Evolutionary conservation across 2,329 filamentous ascomycete species (phyloP).

Genomic region (Epichloe coenophiala): DNA sequence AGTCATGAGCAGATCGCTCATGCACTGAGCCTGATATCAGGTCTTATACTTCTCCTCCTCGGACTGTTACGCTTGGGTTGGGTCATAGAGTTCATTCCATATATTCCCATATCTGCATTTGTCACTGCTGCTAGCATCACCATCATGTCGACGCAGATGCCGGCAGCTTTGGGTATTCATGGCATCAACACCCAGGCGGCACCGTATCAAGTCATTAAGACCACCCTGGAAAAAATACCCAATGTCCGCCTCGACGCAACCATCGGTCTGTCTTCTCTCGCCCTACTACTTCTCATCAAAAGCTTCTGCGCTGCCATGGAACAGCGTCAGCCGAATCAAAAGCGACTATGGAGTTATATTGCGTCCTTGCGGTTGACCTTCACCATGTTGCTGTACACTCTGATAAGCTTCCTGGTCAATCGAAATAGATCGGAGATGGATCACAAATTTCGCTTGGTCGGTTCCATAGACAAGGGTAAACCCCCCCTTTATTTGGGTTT

Average conservation of each 20-base stretch:
- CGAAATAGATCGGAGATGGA: conserved; percentile 32
- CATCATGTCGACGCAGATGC: conserved; percentile 34
- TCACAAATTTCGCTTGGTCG: conserved; percentile 48
- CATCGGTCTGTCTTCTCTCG: conserved; percentile 54
- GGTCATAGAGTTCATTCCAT: conserved; percentile 37
- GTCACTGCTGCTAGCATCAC: conserved; percentile 37
- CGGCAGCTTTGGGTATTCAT: conserved; percentile 27
- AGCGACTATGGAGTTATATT: conserved; percentile 57
- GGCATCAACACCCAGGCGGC: conserved; percentile 31
- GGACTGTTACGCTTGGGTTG: conserved; percentile 34
- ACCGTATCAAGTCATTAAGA: conserved; percentile 31
- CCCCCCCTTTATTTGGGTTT: too few species aligned
- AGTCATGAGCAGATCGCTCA: conserved; percentile 28
- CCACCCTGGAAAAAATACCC: conserved; percentile 26
- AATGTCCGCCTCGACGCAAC: conserved; percentile 50
- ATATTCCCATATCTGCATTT: conserved; percentile 36
- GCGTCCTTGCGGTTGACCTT: conserved; percentile 65
- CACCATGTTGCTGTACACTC: conserved; percentile 60
- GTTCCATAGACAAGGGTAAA: conserved; percentile 47
- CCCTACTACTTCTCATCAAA: conserved; percentile 52
- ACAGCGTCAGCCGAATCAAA: conserved; percentile 42
- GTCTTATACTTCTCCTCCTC: conserved; percentile 28
- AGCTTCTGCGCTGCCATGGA: conserved; percentile 46
- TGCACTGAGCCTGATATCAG: conserved; percentile 30
- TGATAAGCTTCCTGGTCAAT: conserved; percentile 59